A percentile compares a stretch with the other conserved stretches of the same genome.
Conservation (phyloP, 495 filamentous ascomycete species). For the Bryoglossum gracile region DNA sequence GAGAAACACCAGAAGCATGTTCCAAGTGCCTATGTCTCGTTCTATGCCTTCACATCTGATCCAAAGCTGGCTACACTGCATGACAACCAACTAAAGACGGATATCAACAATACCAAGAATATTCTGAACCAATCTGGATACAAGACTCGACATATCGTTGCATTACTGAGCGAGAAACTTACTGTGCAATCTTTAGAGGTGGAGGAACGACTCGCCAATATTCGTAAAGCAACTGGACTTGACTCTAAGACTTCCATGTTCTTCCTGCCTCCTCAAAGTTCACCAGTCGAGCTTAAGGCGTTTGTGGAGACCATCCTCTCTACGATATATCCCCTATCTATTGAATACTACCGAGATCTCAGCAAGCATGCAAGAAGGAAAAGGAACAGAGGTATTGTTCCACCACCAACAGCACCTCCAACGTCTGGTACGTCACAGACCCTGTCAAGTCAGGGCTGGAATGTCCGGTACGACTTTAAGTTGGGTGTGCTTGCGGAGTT, state of each 20-base stretch:
- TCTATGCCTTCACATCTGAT: constrained; percentile 63
- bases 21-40: constrained; percentile 71
- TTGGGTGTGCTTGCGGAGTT: constrained; percentile 84
- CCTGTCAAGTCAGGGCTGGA: constrained; percentile 80
- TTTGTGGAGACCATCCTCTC: constrained; percentile 59
- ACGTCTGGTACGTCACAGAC: constrained; percentile 76
- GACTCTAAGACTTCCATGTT: constrained; percentile 72
- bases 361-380: constrained; percentile 85
- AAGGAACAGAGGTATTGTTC: constrained; percentile 61
- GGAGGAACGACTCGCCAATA: constrained; percentile 68
- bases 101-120: constrained; percentile 69
- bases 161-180: constrained; percentile 65
- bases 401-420: constrained; percentile 76
- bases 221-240: constrained; percentile 69
- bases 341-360: constrained; percentile 87
- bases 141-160: constrained; percentile 66
- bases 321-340: constrained; percentile 49
- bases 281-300: constrained; percentile 41
- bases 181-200: constrained; percentile 50
- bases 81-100: constrained; percentile 83
- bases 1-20: constrained; percentile 77
- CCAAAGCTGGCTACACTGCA: constrained; percentile 58
- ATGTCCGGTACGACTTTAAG: constrained; percentile 88
- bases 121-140: constrained; percentile 60
- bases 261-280: constrained; percentile 47